A percentile compares a stretch with the other conserved stretches of the same genome.
These are phyloP conservation scores for Haplographium delicatum DNA, from an alignment of 495 filamentous ascomycete genomes.

Conservation along the genomic window DNA sequence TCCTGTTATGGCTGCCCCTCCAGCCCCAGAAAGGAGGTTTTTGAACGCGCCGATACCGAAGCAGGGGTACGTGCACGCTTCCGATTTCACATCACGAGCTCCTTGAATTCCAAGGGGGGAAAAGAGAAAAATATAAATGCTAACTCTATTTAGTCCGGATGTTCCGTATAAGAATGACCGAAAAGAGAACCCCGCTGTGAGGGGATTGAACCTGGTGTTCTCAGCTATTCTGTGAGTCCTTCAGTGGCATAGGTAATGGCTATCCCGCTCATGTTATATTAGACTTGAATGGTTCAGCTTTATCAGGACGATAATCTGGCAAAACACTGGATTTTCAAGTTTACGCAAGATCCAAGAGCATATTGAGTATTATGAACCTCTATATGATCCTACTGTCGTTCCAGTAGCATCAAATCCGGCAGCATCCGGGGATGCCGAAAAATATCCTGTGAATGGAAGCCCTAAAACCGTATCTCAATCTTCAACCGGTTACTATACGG, in stretches of 20 bases:
- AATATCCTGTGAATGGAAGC: neutral
- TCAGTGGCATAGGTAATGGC: no score
- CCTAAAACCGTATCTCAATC: neutral
- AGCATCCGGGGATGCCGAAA: slow-evolving; percentile 2
- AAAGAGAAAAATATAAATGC: no score
- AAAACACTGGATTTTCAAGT: slow-evolving; percentile 65
- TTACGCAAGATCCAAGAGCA: slow-evolving; percentile 53
- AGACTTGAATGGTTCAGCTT: slow-evolving; percentile 33
- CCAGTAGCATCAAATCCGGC: slow-evolving; percentile 5
- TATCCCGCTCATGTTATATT: neutral
- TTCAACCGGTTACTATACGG: slow-evolving; percentile 54
- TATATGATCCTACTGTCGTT: slow-evolving; percentile 13
- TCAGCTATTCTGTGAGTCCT: slow-evolving; percentile 9
- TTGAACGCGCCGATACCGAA: no score
- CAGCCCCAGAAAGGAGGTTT: no score
- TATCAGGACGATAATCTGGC: slow-evolving; percentile 60
- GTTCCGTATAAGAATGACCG: slow-evolving; percentile 10
- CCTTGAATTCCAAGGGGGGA: neutral
- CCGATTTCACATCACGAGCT: neutral
- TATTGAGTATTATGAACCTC: slow-evolving; percentile 60
- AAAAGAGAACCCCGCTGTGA: slow-evolving; percentile 11
- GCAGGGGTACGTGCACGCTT: slow-evolving; percentile 11
- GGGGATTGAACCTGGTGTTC: neutral
- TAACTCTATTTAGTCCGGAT: slow-evolving; percentile 3
- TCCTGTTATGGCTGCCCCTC: no score